A percentile compares a stretch with the other conserved stretches of the same genome.
Evolutionary conservation across 805 yeast genomes (phyloP).

Genomic region (Metschnikowia aberdeeniae): DNA sequence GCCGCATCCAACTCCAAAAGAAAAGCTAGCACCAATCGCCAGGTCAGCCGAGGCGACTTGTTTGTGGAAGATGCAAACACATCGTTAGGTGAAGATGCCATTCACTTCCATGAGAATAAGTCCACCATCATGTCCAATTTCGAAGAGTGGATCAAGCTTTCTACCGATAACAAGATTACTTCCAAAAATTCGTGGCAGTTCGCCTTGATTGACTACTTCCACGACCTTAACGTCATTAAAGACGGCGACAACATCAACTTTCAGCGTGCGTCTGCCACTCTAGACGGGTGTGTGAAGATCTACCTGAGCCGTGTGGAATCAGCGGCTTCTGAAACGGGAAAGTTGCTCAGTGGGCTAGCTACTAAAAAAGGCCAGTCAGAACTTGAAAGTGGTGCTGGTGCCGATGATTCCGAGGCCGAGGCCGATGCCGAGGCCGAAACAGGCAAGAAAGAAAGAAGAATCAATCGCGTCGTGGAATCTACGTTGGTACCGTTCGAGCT

Average conservation of each 20-base stretch:
- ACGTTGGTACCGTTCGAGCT: slow-evolving; percentile 38
- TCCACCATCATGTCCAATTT: slow-evolving; percentile 41
- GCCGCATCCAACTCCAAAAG: slow-evolving; percentile 16
- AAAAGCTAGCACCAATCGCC: slow-evolving; percentile 20
- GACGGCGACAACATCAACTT: slow-evolving; percentile 79
- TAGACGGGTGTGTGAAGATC: slow-evolving; percentile 93
- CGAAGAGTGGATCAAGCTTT: slow-evolving; percentile 48
- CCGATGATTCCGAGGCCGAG: slow-evolving; percentile 23
- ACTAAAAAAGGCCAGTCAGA: slow-evolving; percentile 17
- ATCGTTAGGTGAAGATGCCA: slow-evolving; percentile 32
- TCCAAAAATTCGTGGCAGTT: slow-evolving; percentile 85
- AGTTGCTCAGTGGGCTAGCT: slow-evolving; percentile 71
- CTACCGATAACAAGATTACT: slow-evolving; percentile 63
- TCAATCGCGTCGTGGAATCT: slow-evolving; percentile 21
- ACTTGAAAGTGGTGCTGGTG: slow-evolving; percentile 24
- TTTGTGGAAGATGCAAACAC: slow-evolving; percentile 17
- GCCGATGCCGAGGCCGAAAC: slow-evolving; percentile 20
- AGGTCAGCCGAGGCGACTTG: slow-evolving; percentile 20
- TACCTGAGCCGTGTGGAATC: slow-evolving; percentile 90
- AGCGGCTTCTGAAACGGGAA: slow-evolving; percentile 86
- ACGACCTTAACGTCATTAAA: slow-evolving; percentile 69
- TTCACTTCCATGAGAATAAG: slow-evolving; percentile 39
- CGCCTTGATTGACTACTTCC: slow-evolving; percentile 87
- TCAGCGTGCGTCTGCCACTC: slow-evolving; percentile 84
- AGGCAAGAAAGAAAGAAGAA: slow-evolving; percentile 13